Evolutionary conservation across 441 rosid species (phyloP).

Genomic region (Gossypium gossypioides): DNA sequence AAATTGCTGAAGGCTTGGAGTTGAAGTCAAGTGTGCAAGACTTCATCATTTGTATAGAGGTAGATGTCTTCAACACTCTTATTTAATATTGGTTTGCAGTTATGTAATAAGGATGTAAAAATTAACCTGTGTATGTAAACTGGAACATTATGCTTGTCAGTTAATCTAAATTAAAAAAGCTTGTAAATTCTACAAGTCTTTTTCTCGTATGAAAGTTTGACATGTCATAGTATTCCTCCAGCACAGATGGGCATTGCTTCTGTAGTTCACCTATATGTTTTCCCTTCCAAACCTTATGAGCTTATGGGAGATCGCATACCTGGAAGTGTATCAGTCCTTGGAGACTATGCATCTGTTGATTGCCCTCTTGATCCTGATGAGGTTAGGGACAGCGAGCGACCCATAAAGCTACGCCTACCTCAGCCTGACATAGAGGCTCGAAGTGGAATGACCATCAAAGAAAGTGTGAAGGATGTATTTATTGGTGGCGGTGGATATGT

Average conservation of each 20-base stretch:
- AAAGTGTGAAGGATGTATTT: conserved; percentile 83
- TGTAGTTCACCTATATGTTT: conserved; percentile 83
- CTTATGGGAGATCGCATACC: conserved; percentile 73
- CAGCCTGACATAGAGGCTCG: conserved; percentile 60
- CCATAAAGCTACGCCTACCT: conserved; percentile 86
- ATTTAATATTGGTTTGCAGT: no score
- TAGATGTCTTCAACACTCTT: conserved; percentile 27
- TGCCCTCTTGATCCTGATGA: conserved; percentile 95
- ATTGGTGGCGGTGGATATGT: conserved; percentile 90
- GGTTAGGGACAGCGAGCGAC: conserved; percentile 93
- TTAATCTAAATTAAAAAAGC: conserved; percentile 4
- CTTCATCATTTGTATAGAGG: conserved; percentile 98
- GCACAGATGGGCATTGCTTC: conserved; percentile 99
- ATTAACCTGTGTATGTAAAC: background rate
- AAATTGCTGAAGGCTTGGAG: conserved; percentile 74
- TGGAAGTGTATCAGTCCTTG: conserved; percentile 82
- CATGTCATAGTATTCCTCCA: conserved; percentile 43
- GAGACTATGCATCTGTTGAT: conserved; percentile 91
- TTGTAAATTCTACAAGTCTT: background rate
- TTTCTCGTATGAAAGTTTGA: conserved; percentile 25
- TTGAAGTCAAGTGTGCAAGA: conserved; percentile 88
- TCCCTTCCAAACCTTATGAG: conserved; percentile 89
- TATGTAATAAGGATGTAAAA: no score
- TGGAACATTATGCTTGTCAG: background rate
- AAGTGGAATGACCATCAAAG: conserved; percentile 86